Conservation (phyloP, 768 basidiomycete genomes). For the Gymnopilus dilepis region DNA sequence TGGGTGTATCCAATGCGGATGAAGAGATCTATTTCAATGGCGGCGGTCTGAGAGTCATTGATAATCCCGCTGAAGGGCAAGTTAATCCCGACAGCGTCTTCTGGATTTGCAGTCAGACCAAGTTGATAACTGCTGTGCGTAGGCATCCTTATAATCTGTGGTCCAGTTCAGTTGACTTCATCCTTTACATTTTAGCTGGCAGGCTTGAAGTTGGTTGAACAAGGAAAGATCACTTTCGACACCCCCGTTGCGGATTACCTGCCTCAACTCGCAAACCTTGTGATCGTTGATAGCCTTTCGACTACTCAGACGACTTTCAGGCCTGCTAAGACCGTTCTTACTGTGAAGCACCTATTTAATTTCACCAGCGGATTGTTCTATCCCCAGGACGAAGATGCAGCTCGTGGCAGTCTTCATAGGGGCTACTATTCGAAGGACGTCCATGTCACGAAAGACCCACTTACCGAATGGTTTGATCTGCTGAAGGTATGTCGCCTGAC, state of each 20-base stretch:
- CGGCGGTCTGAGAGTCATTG: conserved; percentile 29
- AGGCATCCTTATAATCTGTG: neutral
- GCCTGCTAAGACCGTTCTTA: conserved; percentile 29
- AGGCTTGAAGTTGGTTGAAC: conserved; percentile 37
- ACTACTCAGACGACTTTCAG: conserved; percentile 26
- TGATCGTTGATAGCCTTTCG: conserved; percentile 30
- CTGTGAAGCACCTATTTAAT: conserved; percentile 36
- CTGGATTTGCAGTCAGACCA: conserved; percentile 47
- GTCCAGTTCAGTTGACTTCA: neutral
- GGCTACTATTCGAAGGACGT: conserved; percentile 33
- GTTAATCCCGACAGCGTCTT: conserved; percentile 39
- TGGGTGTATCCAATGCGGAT: conserved; percentile 31
- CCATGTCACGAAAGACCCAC: conserved; percentile 25
- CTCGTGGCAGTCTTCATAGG: conserved; percentile 14
- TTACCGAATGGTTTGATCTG: conserved; percentile 28
- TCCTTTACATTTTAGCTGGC: conserved; percentile 30
- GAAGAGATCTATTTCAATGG: conserved; percentile 37
- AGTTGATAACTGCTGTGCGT: conserved; percentile 25
- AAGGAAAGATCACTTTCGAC: conserved; percentile 33
- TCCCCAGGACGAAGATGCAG: conserved; percentile 16
- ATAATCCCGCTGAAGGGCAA: conserved; percentile 31
- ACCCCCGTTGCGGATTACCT: conserved; percentile 32
- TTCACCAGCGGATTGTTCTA: conserved; percentile 41
- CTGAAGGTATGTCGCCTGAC: conserved; percentile 25
- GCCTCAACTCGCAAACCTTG: conserved; percentile 34